These are phyloP conservation scores for Thalassiosira hispida DNA, from an alignment of 352 stramenopile species.

Conservation along the genomic window DNA sequence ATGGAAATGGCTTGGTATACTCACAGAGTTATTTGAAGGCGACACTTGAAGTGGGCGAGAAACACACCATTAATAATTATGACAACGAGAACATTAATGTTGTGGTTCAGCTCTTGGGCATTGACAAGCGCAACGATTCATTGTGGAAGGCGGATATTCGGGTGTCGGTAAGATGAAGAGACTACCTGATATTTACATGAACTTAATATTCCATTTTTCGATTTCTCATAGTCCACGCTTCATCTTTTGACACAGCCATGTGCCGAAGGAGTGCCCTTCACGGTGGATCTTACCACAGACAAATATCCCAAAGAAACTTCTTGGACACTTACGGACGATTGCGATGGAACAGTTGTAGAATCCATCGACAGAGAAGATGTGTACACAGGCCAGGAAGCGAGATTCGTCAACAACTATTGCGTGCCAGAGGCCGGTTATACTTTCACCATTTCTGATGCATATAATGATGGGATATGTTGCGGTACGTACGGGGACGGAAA, in stretches of 20 bases:
- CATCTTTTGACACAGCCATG: no score
- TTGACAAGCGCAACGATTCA: background rate
- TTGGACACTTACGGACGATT: conserved; percentile 3
- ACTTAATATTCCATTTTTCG: no score
- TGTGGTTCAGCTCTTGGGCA: background rate
- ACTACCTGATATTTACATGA: no score
- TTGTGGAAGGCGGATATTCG: no score
- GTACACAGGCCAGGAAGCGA: no score
- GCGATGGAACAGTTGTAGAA: background rate
- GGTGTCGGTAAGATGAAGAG: no score
- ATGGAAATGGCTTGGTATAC: background rate
- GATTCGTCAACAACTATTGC: background rate
- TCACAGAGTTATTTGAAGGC: conserved; percentile 11
- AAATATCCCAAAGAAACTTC: background rate
- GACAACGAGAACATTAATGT: background rate
- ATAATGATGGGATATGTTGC: conserved; percentile 46
- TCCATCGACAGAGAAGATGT: no score
- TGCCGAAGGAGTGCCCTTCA: background rate
- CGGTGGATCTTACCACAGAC: conserved; percentile 15
- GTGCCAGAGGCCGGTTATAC: conserved; percentile 3
- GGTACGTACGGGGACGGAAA: background rate
- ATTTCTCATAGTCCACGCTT: no score
- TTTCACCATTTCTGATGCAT: conserved; percentile 40
- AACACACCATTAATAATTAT: conserved; percentile 1
- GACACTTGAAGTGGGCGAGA: background rate